Conservation (phyloP, 805 yeast genomes). For the Saturnispora gosingensis region DNA sequence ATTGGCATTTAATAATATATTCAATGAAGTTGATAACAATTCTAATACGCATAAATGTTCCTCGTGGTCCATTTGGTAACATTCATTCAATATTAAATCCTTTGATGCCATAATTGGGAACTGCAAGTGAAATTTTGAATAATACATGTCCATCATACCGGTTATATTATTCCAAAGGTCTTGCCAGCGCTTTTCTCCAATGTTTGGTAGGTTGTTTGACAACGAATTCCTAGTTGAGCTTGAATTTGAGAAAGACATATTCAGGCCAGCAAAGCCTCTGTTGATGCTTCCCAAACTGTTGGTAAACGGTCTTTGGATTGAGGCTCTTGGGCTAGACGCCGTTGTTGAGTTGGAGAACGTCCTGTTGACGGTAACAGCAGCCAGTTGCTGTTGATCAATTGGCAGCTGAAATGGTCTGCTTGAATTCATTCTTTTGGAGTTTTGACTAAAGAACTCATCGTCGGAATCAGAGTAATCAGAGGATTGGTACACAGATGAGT, state of each 20-base stretch:
- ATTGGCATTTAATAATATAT: conserved; percentile 27
- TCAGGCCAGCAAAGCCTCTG: conserved; percentile 4
- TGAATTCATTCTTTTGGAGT: conserved; percentile 8
- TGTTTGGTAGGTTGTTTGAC: not conserved
- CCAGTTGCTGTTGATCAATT: not conserved
- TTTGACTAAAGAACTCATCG: conserved; percentile 23
- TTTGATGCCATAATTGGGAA: conserved; percentile 39
- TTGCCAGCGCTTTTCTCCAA: not conserved
- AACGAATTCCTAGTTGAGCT: not conserved
- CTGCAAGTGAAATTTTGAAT: conserved; percentile 33
- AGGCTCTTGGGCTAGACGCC: not conserved
- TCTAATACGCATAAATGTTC: conserved; percentile 29
- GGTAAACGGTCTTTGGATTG: not conserved
- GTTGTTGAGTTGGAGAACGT: not conserved
- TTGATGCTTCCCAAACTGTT: conserved; percentile 1
- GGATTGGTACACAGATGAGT: not conserved
- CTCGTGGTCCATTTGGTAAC: conserved; percentile 23
- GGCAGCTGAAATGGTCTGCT: conserved; percentile 1
- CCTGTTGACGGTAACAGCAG: not conserved
- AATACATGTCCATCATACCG: conserved; percentile 28
- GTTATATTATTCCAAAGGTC: conserved; percentile 1
- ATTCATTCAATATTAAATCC: conserved; percentile 19
- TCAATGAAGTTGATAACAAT: conserved; percentile 33
- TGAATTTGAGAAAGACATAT: not conserved
- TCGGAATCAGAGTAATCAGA: conserved; percentile 28